These are phyloP conservation scores for Candida silvicultrix DNA, from an alignment of 805 yeast genomes.

Conservation along the genomic window DNA sequence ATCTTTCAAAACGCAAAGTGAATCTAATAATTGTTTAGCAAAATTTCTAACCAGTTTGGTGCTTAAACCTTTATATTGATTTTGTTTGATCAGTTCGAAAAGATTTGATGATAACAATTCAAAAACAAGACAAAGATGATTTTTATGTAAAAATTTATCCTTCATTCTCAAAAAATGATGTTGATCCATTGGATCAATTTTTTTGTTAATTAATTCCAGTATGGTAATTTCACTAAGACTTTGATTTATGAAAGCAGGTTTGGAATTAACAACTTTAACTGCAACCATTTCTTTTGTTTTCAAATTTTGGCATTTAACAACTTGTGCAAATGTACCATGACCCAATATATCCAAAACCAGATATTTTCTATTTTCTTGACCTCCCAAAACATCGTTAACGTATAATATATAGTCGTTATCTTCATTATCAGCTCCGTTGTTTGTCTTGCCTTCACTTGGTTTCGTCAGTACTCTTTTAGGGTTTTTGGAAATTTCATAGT, in stretches of 20 bases:
- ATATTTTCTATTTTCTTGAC: slow-evolving; percentile 78
- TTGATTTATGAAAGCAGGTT: slow-evolving; percentile 87
- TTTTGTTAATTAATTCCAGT: slow-evolving; percentile 71
- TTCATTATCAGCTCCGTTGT: slow-evolving; percentile 83
- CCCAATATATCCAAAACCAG: slow-evolving; percentile 88
- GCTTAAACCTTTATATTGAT: slow-evolving; percentile 85
- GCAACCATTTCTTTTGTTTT: slow-evolving; percentile 76
- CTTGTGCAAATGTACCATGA: slow-evolving; percentile 98
- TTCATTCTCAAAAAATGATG: slow-evolving; percentile 72
- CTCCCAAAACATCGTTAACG: slow-evolving; percentile 89
- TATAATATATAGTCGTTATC: slow-evolving; percentile 88
- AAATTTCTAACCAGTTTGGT: slow-evolving; percentile 74
- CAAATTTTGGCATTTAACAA: slow-evolving; percentile 81
- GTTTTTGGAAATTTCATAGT: slow-evolving; percentile 76
- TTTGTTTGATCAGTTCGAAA: slow-evolving; percentile 87
- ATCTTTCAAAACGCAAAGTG: slow-evolving; percentile 73
- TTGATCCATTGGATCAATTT: slow-evolving; percentile 60
- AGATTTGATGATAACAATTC: slow-evolving; percentile 84
- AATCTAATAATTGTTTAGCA: slow-evolving; percentile 74
- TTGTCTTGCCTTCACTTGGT: slow-evolving; percentile 76
- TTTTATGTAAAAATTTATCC: slow-evolving; percentile 88
- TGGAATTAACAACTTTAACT: slow-evolving; percentile 88
- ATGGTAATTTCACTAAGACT: slow-evolving; percentile 85
- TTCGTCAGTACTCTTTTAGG: slow-evolving; percentile 91
- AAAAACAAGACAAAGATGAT: slow-evolving; percentile 88